A percentile compares a stretch with the other conserved stretches of the same genome.
Conservation (phyloP, 108 stramenopile species). For the Stephanodiscus triporus region DNA sequence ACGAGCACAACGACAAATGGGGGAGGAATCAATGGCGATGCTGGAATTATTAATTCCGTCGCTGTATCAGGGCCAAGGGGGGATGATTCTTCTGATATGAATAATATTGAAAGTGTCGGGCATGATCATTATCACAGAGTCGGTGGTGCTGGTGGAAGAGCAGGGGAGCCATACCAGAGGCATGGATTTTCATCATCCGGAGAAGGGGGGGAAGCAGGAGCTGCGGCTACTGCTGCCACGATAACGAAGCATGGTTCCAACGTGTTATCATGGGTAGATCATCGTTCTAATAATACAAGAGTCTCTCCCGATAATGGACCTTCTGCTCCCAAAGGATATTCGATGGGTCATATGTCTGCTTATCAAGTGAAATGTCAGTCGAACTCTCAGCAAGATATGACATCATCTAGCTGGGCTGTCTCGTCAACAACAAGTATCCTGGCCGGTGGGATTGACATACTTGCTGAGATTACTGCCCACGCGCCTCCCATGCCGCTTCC, state of each 20-base stretch:
- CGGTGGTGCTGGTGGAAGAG: not conserved
- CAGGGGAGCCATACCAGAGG: not conserved
- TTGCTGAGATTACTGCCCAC: constrained; percentile 51
- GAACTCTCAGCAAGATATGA: not conserved
- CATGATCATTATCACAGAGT: constrained; percentile 1
- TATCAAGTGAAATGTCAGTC: constrained; percentile 10
- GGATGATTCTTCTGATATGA: not conserved
- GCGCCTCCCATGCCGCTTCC: constrained; percentile 48
- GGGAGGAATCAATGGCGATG: not conserved
- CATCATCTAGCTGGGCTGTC: not conserved
- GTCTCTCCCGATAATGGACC: constrained; percentile 17
- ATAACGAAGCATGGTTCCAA: constrained; percentile 6
- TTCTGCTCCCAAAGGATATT: not conserved
- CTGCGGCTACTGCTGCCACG: not conserved
- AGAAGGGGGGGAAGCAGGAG: not conserved
- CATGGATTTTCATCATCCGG: constrained; percentile 2
- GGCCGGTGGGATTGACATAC: constrained; percentile 48
- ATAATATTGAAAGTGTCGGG: not conserved
- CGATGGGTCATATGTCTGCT: not conserved
- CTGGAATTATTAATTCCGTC: constrained; percentile 11
- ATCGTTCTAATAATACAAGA: constrained; percentile 3
- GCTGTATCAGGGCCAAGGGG: constrained; percentile 4
- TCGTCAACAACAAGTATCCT: not conserved
- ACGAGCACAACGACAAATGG: constrained; percentile 8
- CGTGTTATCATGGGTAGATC: constrained; percentile 26